These are phyloP conservation scores for Acanthamoeba lenticulata DNA, from an alignment of 208 protist species.

Conservation along the genomic window DNA sequence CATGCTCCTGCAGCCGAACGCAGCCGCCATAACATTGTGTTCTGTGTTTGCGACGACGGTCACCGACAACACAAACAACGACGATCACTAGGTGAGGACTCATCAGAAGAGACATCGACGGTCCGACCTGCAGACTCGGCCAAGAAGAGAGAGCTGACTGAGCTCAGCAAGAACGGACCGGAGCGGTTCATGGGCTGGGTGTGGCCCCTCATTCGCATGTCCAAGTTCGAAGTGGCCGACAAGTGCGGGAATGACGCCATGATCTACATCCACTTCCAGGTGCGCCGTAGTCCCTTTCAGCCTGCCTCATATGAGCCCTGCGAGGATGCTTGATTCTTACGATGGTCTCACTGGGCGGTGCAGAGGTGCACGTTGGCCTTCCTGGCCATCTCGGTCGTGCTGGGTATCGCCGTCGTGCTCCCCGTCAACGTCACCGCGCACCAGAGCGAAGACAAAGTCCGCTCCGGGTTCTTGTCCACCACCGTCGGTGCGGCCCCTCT, in stretches of 20 bases:
- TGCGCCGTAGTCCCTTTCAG: too few species aligned
- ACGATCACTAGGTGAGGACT: not conserved
- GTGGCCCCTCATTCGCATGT: constrained; percentile 54
- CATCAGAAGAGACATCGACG: not conserved
- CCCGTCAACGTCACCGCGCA: constrained; percentile 34
- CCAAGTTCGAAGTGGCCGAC: constrained; percentile 13
- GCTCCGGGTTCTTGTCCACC: constrained; percentile 6
- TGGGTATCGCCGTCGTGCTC: not conserved
- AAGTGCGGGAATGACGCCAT: constrained; percentile 66
- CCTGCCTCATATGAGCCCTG: too few species aligned
- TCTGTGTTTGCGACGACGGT: too few species aligned
- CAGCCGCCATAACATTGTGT: not conserved
- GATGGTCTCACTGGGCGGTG: too few species aligned
- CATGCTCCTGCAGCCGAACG: not conserved
- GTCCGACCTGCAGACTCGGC: not conserved
- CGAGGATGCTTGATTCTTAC: not conserved
- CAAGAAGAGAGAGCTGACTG: not conserved
- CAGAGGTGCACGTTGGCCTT: constrained; percentile 21
- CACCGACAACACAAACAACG: too few species aligned
- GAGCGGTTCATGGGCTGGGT: constrained; percentile 61
- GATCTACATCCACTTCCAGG: constrained; percentile 63
- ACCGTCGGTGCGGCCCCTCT: not conserved
- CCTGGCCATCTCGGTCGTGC: not conserved
- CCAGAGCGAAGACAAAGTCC: not conserved
- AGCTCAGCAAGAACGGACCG: constrained; percentile 46